Base-by-base conservation (phyloP, 2,329 filamentous ascomycete genomes). In the Bertia moriformis region DNA sequence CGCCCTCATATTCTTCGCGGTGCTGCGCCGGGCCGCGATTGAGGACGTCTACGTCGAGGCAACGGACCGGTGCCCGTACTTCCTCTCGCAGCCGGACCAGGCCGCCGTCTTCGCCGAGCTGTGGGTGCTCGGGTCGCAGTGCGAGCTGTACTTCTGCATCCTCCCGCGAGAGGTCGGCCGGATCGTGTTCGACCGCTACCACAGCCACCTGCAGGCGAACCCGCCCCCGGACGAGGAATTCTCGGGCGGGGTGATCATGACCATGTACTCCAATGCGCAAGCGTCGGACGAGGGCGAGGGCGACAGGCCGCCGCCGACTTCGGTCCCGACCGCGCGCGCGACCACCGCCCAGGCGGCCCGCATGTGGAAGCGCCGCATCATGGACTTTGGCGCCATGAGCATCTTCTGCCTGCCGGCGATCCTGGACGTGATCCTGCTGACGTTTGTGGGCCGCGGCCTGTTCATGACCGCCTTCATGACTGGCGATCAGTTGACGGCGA, bases 31-130 rank as follows among this genome's bases (percentile, higher is more conserved):
- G 46, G 58, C 63, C 4, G 73, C 67, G 0, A 67, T 78, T 33
- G 71, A 78, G 42, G 73, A 79, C 42, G 69, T 78, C 1, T 78
- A 77, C 47, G 58, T 72, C 12, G 73, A 78, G 50, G 69, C 75
- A 1, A 73, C 69, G 0, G 73, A 78, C 47, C 61, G 72, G 4
- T 77, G 75, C 46, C 73, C 72, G 0, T 56, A 77, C 7, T 74
- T 75, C 51, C 70, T 75, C 40, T 62, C 67, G 15, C 73, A 75
- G 41, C 60, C 71, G 2, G 74, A 78, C 41, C 74, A 79, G 50
- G 73, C 73, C 13, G 73, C 72, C 20, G 71, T 71, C 4, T 78
- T 78, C 46, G 67, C 73, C 1, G 74, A 78, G 49, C 65, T 75
- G 0, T 78, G 75, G 53, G 73, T 72, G 0, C 57, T 78, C 2